A percentile compares a stretch with the other conserved stretches of the same genome.
Evolutionary conservation across 352 stramenopile species (phyloP).

Genomic region (Phytophthora boehmeriae): DNA sequence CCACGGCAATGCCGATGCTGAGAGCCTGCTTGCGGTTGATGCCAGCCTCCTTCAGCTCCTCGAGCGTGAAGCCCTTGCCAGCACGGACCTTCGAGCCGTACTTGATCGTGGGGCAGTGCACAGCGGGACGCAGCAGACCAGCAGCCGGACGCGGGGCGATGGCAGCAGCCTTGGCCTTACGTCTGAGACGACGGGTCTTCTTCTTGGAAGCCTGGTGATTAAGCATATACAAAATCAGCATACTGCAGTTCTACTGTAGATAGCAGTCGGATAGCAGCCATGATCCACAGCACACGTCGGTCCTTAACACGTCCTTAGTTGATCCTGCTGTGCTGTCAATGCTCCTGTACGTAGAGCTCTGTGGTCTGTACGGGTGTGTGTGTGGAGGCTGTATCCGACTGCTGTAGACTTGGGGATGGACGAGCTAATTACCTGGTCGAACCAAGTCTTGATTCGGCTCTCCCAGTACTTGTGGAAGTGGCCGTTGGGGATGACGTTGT

Average conservation of each 20-base stretch:
- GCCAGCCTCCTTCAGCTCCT: conserved; percentile 98
- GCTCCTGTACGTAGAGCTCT: too few relatives aligned
- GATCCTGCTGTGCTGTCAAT: too few relatives aligned
- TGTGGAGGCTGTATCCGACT: not conserved
- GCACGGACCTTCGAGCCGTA: conserved; percentile 99
- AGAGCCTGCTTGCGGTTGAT: conserved; percentile 96
- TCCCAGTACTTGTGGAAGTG: conserved; percentile 99
- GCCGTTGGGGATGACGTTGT: conserved; percentile 99
- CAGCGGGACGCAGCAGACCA: conserved; percentile 95
- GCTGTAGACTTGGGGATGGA: not conserved
- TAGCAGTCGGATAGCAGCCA: conserved; percentile 8
- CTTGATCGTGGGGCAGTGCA: conserved; percentile 98
- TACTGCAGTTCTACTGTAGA: not conserved
- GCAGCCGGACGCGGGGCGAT: conserved; percentile 97
- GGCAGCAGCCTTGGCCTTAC: conserved; percentile 97
- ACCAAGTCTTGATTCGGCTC: conserved; percentile 96
- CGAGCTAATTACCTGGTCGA: conserved; percentile 86
- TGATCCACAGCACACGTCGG: too few relatives aligned
- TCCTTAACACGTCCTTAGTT: too few relatives aligned
- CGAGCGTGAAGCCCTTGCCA: conserved; percentile 98
- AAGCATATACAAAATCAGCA: conserved; percentile 32
- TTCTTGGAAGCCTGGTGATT: conserved; percentile 97
- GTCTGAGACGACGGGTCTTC: conserved; percentile 93
- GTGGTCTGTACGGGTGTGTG: not conserved
- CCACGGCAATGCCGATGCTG: conserved; percentile 98